phyloP scores from a whole-genome alignment of 2,329 filamentous ascomycete species.

The Aspergillus novoparasiticus region DNA sequence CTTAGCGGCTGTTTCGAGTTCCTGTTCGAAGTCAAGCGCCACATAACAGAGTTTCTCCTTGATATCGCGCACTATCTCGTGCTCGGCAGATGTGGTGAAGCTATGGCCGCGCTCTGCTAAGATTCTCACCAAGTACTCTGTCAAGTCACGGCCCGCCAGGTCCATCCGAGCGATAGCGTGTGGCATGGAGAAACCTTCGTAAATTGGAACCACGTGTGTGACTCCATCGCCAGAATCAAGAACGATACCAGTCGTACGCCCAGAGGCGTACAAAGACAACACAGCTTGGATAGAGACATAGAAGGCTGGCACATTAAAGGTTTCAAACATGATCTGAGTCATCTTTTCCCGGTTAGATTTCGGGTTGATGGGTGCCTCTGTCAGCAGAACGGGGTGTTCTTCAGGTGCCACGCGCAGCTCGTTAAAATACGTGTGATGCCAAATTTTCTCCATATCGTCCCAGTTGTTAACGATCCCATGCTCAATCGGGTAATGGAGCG shows the following conservation, averaged over 20 bases:
- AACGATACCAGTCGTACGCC: conserved; percentile 99
- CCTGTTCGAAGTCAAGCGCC: conserved; percentile 99
- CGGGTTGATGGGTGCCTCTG: conserved; percentile 99
- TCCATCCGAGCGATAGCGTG: conserved; percentile 99
- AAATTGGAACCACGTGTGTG: conserved; percentile 99
- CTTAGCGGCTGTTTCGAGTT: conserved; percentile 99
- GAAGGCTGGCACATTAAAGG: conserved; percentile 99
- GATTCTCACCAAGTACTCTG: conserved; percentile 99
- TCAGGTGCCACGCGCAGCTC: conserved; percentile 99
- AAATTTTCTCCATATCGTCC: conserved; percentile 99
- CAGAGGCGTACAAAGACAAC: conserved; percentile 97
- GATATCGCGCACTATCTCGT: conserved; percentile 99
- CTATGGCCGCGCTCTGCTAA: conserved; percentile 98
- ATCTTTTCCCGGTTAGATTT: conserved; percentile 99
- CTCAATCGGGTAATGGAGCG: conserved; percentile 98
- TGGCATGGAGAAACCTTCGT: conserved; percentile 99
- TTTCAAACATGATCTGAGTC: conserved; percentile 99
- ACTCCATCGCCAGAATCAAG: conserved; percentile 99
- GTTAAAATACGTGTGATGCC: conserved; percentile 99
- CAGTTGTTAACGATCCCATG: conserved; percentile 99
- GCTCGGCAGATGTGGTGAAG: conserved; percentile 99
- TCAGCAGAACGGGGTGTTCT: conserved; percentile 99
- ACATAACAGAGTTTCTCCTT: conserved; percentile 99
- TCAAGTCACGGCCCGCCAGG: conserved; percentile 99
- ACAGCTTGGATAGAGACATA: conserved; percentile 99